A percentile compares a stretch with the other conserved stretches of the same genome.
These are phyloP conservation scores for Plasmodium berghei DNA, from an alignment of 169 alveolate species.

Conservation along the genomic window DNA sequence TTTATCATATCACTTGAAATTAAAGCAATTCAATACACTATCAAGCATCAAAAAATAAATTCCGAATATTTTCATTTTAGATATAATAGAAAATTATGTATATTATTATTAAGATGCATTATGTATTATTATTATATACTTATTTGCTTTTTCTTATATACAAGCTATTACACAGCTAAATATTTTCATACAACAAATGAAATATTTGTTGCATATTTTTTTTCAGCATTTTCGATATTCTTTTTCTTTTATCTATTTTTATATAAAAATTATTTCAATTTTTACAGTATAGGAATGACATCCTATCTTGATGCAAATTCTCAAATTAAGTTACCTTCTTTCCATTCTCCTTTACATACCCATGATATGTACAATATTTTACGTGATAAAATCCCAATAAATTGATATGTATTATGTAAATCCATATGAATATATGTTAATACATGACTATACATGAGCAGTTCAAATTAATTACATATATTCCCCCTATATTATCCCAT, in stretches of 20 bases:
- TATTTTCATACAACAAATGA: constrained; percentile 76
- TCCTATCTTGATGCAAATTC: constrained; percentile 18
- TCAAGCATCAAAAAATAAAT: constrained; percentile 52
- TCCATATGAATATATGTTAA: not conserved
- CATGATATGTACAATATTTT: constrained; percentile 16
- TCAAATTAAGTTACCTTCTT: not conserved
- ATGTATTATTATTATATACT: constrained; percentile 73
- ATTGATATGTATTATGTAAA: constrained; percentile 9
- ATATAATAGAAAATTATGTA: constrained; percentile 70
- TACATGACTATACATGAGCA: not conserved
- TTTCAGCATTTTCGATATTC: constrained; percentile 75
- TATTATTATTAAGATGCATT: constrained; percentile 30
- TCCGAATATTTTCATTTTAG: constrained; percentile 70
- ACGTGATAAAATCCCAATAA: constrained; percentile 36
- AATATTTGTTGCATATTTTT: constrained; percentile 77
- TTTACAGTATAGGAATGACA: constrained; percentile 73
- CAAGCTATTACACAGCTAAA: constrained; percentile 71
- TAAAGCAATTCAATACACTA: constrained; percentile 71
- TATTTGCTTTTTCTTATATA: constrained; percentile 70
- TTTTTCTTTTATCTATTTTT: constrained; percentile 66
- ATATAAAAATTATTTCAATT: constrained; percentile 73
- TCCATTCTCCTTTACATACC: constrained; percentile 16
- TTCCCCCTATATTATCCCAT: too few species aligned
- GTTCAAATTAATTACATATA: too few species aligned
- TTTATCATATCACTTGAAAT: constrained; percentile 63